Conservation (phyloP, 148 eudicot genomes). For the Agrostemma githago region DNA sequence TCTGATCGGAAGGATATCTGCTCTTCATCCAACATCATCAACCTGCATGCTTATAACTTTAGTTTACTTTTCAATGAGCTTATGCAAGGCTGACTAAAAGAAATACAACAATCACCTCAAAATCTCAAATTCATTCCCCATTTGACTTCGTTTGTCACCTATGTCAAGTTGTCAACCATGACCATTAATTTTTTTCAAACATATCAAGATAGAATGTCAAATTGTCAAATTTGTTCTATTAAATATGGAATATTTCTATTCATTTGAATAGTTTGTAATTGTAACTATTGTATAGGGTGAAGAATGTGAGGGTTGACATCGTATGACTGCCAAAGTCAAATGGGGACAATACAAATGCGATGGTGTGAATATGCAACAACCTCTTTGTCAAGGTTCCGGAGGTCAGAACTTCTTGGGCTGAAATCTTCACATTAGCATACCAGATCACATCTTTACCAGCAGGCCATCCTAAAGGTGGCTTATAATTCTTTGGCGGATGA, state of each 20-base stretch:
- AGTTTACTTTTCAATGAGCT: neutral
- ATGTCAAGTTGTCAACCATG: neutral
- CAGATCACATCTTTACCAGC: slow-evolving; percentile 92
- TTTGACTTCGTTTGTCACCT: neutral
- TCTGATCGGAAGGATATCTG: slow-evolving; percentile 86
- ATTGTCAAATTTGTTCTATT: neutral
- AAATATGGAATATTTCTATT: neutral
- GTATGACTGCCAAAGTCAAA: neutral
- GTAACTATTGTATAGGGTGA: neutral
- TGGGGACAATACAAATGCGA: neutral
- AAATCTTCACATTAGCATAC: slow-evolving; percentile 87
- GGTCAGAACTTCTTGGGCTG: slow-evolving; percentile 79
- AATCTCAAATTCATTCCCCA: neutral
- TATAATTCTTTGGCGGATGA: slow-evolving; percentile 68
- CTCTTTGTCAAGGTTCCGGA: slow-evolving; percentile 97
- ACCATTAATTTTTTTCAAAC: neutral
- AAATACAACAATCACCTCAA: neutral
- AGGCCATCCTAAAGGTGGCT: slow-evolving; percentile 85
- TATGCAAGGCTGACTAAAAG: neutral
- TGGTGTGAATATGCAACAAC: slow-evolving; percentile 28
- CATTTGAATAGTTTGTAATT: neutral
- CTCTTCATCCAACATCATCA: slow-evolving; percentile 95
- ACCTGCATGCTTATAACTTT: slow-evolving; percentile 34
- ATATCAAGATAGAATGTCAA: too few species aligned
- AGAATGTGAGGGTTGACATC: neutral